These are phyloP conservation scores for Sungouiella blattae DNA, from an alignment of 805 yeast genomes.

Conservation along the genomic window DNA sequence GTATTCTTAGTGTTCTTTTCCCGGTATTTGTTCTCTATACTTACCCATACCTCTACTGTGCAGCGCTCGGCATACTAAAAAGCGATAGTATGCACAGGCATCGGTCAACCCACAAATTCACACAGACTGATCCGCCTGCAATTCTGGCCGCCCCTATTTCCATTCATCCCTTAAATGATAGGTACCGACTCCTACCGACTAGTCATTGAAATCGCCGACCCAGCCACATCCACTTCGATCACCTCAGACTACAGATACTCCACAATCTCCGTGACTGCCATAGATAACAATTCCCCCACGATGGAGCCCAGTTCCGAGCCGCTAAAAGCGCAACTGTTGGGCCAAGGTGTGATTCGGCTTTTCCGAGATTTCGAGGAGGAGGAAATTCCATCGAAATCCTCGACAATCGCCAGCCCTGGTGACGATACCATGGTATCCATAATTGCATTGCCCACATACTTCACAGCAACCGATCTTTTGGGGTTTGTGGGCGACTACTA, in stretches of 20 bases:
- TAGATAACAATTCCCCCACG: conserved; percentile 17
- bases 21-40: too few relatives aligned
- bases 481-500: conserved; percentile 73
- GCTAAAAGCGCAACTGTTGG: conserved; percentile 60
- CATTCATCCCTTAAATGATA: too few relatives aligned
- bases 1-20: too few relatives aligned
- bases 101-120: too few relatives aligned
- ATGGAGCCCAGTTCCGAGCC: conserved; percentile 33
- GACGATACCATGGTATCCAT: conserved; percentile 73
- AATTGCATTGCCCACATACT: conserved; percentile 82
- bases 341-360: conserved; percentile 70
- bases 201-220: conserved; percentile 21
- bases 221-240: conserved; percentile 1
- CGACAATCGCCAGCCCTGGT: conserved; percentile 24
- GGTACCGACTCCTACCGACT: conserved; percentile 42
- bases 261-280: conserved; percentile 23
- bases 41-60: too few relatives aligned
- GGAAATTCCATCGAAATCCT: conserved; percentile 4
- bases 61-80: too few relatives aligned
- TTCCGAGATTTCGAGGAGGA: conserved; percentile 49
- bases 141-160: too few relatives aligned
- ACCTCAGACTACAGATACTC: conserved; percentile 35
- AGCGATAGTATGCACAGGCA: too few relatives aligned
- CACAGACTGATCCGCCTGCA: too few relatives aligned
- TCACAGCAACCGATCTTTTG: conserved; percentile 77